Base-by-base conservation (phyloP, 148 eudicot species). In the Nepenthes mirabilis region DNA sequence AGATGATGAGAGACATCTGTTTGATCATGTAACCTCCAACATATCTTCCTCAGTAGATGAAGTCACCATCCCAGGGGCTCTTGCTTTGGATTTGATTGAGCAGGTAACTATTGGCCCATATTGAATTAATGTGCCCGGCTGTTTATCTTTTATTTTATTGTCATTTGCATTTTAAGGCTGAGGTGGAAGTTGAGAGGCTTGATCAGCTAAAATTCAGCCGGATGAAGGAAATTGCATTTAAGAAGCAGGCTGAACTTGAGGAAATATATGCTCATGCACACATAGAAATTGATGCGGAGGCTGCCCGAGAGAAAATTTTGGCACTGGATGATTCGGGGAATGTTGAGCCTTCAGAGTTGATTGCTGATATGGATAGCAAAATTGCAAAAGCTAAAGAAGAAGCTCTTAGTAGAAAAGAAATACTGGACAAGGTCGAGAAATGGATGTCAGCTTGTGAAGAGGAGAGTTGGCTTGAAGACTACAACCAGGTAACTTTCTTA, bases 361-460 rank as follows among this genome's bases (percentile, higher is more conserved):
- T 94, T 68, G 91, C 95, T 60, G 95, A 89, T 68, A 89, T 94
- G 99, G 99, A 94, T 67, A 86, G 73, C 70, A 89, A 90, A 80
- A 94, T 94, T 35, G 58, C 65, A 65, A 82, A 82, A 43, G 99
- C 99, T 37, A 94, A 86, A 78, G 97, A 94, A 73, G 99, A 86
- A 87, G 84, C 91, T 69, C 45, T 74, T 57, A 94, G 99, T 70
- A 77, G 99, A 68, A 94, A 89, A 73, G 95, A 94, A 36, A 94
- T 94, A 69, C 75, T 94, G 74, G 99, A 94, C 75, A 89, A 83
- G 79, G 99, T 94, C 51, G 99, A 94, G 81, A 94, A 78, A 72
- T 94, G 99, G 99, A 94, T 94, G 99, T 86, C 96, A 33, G 95
- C 99, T 47, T 94, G 99, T 82, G 99, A 94, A 82, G 99, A 94